phyloP scores from a whole-genome alignment of 1,284 basidiomycete genomes.

The Malassezia obtusa region DNA sequence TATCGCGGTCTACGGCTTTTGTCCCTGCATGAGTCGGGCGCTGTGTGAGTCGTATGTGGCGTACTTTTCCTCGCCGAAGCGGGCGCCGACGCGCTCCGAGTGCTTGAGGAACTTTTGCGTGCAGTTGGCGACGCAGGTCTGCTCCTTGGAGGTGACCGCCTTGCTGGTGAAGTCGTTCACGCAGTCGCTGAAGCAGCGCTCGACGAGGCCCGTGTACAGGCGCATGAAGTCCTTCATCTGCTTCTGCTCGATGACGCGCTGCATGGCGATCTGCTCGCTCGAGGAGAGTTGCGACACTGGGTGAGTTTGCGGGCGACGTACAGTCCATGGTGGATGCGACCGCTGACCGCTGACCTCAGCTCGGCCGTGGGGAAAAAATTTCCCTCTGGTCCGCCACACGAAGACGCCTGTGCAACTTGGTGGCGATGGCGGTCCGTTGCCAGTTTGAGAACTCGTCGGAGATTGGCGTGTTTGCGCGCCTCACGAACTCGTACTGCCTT shows the following conservation, averaged over 20 bases:
- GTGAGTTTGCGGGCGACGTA: constrained; percentile 12
- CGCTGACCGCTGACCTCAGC: constrained; percentile 20
- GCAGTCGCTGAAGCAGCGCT: constrained; percentile 88
- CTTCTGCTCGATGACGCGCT: constrained; percentile 45
- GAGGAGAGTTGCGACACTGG: constrained; percentile 41
- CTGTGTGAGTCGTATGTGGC: constrained; percentile 12
- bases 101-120: constrained; percentile 94
- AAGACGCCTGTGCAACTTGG: not conserved
- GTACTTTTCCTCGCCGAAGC: constrained; percentile 56
- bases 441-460: constrained; percentile 93
- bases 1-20: constrained; percentile 15
- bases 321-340: constrained; percentile 24
- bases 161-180: constrained; percentile 95
- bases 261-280: constrained; percentile 42
- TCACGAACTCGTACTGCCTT: constrained; percentile 66
- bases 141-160: constrained; percentile 79
- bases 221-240: constrained; percentile 97
- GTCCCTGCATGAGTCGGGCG: constrained; percentile 15
- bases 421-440: constrained; percentile 38
- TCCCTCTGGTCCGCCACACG: not conserved
- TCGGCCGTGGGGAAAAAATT: constrained; percentile 1
- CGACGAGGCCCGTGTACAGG: constrained; percentile 90
- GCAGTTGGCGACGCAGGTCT: constrained; percentile 56
- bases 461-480: constrained; percentile 67
- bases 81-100: constrained; percentile 81